Evolutionary conservation across 495 filamentous ascomycete genomes (phyloP), one percentile per base, ranked within the genome.

Genomic region (Penicillium cosmopolitanum): DNA sequence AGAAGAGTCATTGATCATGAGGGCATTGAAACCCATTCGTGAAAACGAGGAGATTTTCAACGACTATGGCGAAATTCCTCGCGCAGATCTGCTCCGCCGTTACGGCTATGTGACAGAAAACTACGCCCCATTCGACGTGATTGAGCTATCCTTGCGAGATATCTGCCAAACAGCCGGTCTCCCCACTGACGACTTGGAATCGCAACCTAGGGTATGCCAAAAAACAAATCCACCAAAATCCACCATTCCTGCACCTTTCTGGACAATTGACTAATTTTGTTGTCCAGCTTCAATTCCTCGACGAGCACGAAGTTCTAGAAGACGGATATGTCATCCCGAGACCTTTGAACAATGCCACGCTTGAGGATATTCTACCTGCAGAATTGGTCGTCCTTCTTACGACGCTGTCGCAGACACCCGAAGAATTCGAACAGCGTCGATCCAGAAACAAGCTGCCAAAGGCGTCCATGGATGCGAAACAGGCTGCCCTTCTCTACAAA

Each of bases 61-160:
- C 62, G 93, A 96, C 70, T 96, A 96, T 68, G 94, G 93, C 8
- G 86, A 90, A 34, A 83, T 96, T 21, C 87, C 92, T 3, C 88
- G 87, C 28, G 85, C 88, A 0, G 93, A 97, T 68, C 75, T 97
- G 18, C 82, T 98, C 18, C 83, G 94, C 18, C 80, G 94, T 23
- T 97, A 97, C 64, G 94, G 94, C 7, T 98, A 96, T 63, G 85
- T 94, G 12, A 96, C 92, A 2, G 72, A 80, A 31, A 86, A 87
- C 55, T 95, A 97, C 64, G 77, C 85, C 15, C 73, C 82, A 31
- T 91, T 88, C 68, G 93, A 98, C 68, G 93, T 96, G 5, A 85
- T 89, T 0, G 94, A 98, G 70, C 60, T 98, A 18, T 79, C 87
- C 3, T 76, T 86, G 64, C 65, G 72, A 0, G 60, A 81, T 2